Conservation (phyloP, 2,329 filamentous ascomycete genomes). For the Pseudogymnoascus sp. region DNA sequence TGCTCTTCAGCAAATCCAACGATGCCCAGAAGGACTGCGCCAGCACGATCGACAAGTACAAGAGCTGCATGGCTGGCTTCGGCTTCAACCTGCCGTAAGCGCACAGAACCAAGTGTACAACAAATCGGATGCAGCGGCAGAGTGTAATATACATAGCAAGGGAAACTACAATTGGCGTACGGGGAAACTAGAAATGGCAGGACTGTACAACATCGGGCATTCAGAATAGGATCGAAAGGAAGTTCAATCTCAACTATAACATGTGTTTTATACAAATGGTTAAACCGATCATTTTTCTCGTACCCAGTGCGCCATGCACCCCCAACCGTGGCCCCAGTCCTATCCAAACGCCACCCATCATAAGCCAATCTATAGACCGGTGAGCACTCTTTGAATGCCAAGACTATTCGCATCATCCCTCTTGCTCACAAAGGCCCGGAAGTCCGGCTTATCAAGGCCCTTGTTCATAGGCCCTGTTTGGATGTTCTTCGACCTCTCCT, state of each 20-base stretch:
- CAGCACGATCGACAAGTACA: slow-evolving; percentile 76
- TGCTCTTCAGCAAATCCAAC: slow-evolving; percentile 85
- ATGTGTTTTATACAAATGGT: slow-evolving; percentile 5
- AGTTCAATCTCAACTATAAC: slow-evolving; percentile 8
- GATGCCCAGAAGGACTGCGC: slow-evolving; percentile 81
- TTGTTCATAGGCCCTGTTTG: slow-evolving; percentile 38
- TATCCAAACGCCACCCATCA: not conserved
- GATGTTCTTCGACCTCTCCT: slow-evolving; percentile 59
- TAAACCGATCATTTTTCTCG: slow-evolving; percentile 1
- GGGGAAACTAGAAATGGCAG: slow-evolving; percentile 14
- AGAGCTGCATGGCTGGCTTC: slow-evolving; percentile 84
- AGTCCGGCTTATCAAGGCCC: slow-evolving; percentile 57
- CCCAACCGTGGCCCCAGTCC: not conserved
- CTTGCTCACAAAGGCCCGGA: slow-evolving; percentile 76
- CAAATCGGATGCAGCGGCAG: not conserved
- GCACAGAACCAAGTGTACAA: not conserved
- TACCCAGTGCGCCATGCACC: not conserved
- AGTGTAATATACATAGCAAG: slow-evolving; percentile 8
- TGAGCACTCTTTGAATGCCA: slow-evolving; percentile 76
- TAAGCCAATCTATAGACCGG: slow-evolving; percentile 26
- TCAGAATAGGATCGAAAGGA: slow-evolving; percentile 8
- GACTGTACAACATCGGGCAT: slow-evolving; percentile 22
- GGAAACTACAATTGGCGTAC: slow-evolving; percentile 10
- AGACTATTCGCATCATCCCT: slow-evolving; percentile 75
- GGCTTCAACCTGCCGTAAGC: slow-evolving; percentile 61